These are phyloP conservation scores for Quercus aquifolioides DNA, from an alignment of 306 rosid genomes.

Conservation along the genomic window DNA sequence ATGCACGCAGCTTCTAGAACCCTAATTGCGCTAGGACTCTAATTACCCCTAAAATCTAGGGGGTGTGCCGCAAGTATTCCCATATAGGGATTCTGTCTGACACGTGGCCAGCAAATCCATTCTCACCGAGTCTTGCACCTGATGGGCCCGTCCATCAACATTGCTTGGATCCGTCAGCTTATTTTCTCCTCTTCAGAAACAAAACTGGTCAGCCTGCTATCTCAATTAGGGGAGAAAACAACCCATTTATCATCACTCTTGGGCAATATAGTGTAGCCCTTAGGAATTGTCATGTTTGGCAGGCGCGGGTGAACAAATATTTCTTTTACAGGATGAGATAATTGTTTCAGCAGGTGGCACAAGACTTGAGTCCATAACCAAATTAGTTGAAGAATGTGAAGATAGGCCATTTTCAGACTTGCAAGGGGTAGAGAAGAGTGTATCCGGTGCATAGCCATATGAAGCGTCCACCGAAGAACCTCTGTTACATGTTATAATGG, in stretches of 20 bases:
- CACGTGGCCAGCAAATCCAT: too few species aligned
- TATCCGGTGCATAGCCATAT: constrained; percentile 2
- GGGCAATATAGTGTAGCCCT: constrained; percentile 31
- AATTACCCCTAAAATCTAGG: too few species aligned
- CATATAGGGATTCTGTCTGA: too few species aligned
- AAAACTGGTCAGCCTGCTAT: background rate
- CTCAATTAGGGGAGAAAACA: constrained; percentile 27
- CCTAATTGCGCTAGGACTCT: too few species aligned
- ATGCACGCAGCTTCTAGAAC: too few species aligned
- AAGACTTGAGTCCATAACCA: constrained; percentile 7
- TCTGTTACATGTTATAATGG: constrained; percentile 12
- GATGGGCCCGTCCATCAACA: too few species aligned
- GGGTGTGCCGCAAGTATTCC: too few species aligned
- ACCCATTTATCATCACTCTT: constrained; percentile 54
- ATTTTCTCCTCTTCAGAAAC: too few species aligned
- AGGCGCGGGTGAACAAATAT: constrained; percentile 33
- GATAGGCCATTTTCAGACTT: background rate
- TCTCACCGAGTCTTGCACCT: too few species aligned
- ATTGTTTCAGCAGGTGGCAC: constrained; percentile 16
- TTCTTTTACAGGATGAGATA: constrained; percentile 1
- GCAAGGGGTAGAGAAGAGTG: background rate
- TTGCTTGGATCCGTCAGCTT: too few species aligned
- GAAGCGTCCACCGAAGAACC: constrained; percentile 8
- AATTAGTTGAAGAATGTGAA: constrained; percentile 17
- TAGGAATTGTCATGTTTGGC: constrained; percentile 20